These are phyloP conservation scores for Gardenia jasminoides DNA, from an alignment of 257 asterid genomes.

Conservation along the genomic window DNA sequence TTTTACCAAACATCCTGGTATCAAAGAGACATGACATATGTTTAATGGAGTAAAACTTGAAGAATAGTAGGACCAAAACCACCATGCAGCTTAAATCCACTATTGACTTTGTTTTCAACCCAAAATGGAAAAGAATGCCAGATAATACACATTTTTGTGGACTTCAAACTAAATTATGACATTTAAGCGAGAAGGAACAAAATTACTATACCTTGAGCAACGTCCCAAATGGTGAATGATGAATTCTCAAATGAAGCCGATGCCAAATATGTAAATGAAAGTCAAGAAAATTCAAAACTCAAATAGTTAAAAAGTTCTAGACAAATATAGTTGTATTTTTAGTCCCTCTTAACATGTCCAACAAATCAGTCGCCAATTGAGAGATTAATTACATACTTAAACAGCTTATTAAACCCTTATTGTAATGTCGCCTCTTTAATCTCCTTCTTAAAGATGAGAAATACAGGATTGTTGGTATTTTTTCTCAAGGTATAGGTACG, in stretches of 20 bases:
- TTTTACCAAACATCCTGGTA: not conserved
- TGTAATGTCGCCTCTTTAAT: no score
- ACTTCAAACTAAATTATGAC: not conserved
- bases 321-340: not conserved
- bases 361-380: not conserved
- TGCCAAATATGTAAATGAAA: conserved; percentile 68
- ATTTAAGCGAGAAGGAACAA: conserved; percentile 1
- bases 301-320: not conserved
- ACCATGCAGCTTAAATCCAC: not conserved
- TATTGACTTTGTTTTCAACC: not conserved
- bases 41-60: not conserved
- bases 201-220: conserved; percentile 69
- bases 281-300: conserved; percentile 49
- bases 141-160: not conserved
- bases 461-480: no score
- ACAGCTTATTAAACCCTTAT: not conserved
- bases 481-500: not conserved
- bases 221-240: conserved; percentile 95
- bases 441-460: no score
- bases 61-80: not conserved
- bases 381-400: not conserved
- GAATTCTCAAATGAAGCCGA: conserved; percentile 90
- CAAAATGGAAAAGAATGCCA: not conserved
- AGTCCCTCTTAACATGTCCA: not conserved
- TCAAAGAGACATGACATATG: not conserved